phyloP scores from a whole-genome alignment of 2,329 filamentous ascomycete genomes.

The Talaromyces verruculosus region DNA sequence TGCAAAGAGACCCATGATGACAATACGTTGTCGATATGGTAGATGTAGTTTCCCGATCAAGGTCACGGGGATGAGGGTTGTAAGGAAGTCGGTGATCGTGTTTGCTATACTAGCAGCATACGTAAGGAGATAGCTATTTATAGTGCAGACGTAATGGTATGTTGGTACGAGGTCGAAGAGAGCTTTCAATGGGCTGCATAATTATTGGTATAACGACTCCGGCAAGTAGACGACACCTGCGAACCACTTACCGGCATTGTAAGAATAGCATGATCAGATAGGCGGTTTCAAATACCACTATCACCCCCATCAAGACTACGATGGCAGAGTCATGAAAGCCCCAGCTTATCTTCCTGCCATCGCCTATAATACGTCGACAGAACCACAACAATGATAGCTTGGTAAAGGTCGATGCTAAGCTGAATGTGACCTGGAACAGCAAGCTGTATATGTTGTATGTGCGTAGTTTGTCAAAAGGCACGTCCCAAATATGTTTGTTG shows the following conservation, averaged over 20 bases:
- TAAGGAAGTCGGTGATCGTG: slow-evolving; percentile 39
- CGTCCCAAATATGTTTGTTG: background rate
- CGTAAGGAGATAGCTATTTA: slow-evolving; percentile 31
- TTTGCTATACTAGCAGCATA: slow-evolving; percentile 40
- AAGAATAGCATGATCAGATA: slow-evolving; percentile 2
- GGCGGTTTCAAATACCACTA: slow-evolving; percentile 6
- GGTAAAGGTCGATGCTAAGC: background rate
- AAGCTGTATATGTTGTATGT: background rate
- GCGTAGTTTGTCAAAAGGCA: background rate
- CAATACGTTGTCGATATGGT: slow-evolving; percentile 37
- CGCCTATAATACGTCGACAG: slow-evolving; percentile 18
- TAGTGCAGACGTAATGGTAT: slow-evolving; percentile 20
- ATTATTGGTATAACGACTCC: background rate
- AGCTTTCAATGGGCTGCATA: slow-evolving; percentile 12
- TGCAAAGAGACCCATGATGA: slow-evolving; percentile 39
- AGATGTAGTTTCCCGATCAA: slow-evolving; percentile 42
- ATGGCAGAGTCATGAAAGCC: slow-evolving; percentile 14
- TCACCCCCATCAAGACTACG: slow-evolving; percentile 10
- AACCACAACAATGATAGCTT: slow-evolving; percentile 23
- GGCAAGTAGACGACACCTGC: background rate
- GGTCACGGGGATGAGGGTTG: slow-evolving; percentile 40
- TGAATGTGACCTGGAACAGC: background rate
- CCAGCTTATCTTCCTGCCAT: slow-evolving; percentile 12
- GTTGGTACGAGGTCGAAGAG: slow-evolving; percentile 11
- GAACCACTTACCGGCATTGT: background rate